A percentile compares a stretch with the other conserved stretches of the same genome.
Conservation (phyloP, 169 alveolate species). For the Cryptosporidium sp. region DNA sequence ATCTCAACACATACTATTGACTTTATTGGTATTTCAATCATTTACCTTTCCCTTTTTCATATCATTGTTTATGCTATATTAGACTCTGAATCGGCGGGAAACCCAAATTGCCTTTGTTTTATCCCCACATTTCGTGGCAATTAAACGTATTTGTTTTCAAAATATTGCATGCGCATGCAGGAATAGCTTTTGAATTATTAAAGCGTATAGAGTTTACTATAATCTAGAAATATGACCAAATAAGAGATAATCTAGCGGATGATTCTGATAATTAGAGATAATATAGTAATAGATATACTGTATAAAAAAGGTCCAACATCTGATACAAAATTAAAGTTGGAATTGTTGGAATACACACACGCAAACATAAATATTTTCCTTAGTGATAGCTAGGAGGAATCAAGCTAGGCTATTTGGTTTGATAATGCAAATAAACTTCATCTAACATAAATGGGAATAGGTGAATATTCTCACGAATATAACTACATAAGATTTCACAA, state of each 20-base stretch:
- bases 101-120: not conserved
- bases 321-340: no score
- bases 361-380: not conserved
- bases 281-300: no score
- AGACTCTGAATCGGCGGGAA: constrained; percentile 10
- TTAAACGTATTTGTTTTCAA: not conserved
- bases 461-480: no score
- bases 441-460: not conserved
- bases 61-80: not conserved
- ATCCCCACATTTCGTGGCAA: not conserved
- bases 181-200: not conserved
- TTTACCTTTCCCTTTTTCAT: not conserved
- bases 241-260: no score
- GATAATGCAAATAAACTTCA: not conserved
- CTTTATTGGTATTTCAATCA: constrained; percentile 25
- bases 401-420: not conserved
- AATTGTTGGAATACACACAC: no score
- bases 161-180: not conserved
- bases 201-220: not conserved
- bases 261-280: not conserved
- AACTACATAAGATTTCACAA: not conserved
- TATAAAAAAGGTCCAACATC: not conserved
- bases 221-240: no score
- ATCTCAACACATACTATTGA: constrained; percentile 48
- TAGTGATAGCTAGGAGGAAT: not conserved